A percentile compares a stretch with the other conserved stretches of the same genome.
Evolutionary conservation across 257 asterid genomes (phyloP).

Genomic region (Solanum microdontum): DNA sequence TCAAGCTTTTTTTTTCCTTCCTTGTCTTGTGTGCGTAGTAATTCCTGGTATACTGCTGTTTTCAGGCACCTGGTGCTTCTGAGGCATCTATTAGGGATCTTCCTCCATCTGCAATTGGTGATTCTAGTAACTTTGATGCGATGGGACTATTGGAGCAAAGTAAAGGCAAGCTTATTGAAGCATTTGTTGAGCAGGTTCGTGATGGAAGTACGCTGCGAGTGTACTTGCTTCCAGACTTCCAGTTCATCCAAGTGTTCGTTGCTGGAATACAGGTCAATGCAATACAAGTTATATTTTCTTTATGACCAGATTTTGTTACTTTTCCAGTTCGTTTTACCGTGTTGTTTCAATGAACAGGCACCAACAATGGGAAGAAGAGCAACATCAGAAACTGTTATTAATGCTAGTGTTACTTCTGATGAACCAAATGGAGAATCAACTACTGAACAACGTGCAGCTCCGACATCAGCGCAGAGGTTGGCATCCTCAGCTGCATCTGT

Average conservation of each 20-base stretch:
- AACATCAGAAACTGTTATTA: constrained; percentile 34
- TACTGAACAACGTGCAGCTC: constrained; percentile 47
- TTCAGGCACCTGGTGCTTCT: constrained; percentile 74
- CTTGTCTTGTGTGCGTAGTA: neutral
- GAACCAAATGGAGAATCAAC: constrained; percentile 64
- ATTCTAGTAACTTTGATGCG: constrained; percentile 66
- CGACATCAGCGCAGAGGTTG: constrained; percentile 85
- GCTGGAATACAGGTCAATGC: constrained; percentile 83
- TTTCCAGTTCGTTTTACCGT: neutral
- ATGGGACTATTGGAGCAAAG: constrained; percentile 60
- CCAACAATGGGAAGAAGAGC: constrained; percentile 91
- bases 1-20: neutral
- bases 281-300: neutral
- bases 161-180: constrained; percentile 90
- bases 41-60: constrained; percentile 5
- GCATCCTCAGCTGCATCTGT: constrained; percentile 53
- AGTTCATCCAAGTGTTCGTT: constrained; percentile 74
- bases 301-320: neutral
- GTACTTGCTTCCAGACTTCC: constrained; percentile 87
- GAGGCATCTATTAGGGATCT: constrained; percentile 65
- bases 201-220: constrained; percentile 95
- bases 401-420: constrained; percentile 30
- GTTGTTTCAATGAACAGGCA: constrained; percentile 33
- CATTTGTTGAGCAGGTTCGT: constrained; percentile 87
- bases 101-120: constrained; percentile 85